phyloP scores from a whole-genome alignment of 1,284 basidiomycete genomes.

The Melampsora americana region DNA sequence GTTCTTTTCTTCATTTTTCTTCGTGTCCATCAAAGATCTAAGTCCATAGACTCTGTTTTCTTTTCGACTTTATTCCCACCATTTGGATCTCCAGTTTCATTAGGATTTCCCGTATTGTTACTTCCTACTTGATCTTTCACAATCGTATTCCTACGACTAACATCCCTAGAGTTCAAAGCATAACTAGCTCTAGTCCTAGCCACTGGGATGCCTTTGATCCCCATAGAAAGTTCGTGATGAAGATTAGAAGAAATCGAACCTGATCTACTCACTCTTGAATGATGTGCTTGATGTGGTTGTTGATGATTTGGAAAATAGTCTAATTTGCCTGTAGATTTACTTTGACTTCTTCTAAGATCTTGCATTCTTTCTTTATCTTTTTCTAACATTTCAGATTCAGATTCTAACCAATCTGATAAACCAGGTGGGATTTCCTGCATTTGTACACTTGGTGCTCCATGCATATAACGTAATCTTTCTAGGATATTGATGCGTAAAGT shows the following conservation, averaged over 20 bases:
- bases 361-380: constrained; percentile 29
- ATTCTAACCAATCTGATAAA: constrained; percentile 71
- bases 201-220: background rate
- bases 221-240: background rate
- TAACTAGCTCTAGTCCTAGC: constrained; percentile 4
- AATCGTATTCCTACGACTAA: too few species aligned
- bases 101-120: too few species aligned
- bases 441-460: constrained; percentile 90
- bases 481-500: constrained; percentile 78
- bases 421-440: constrained; percentile 97
- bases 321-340: constrained; percentile 9
- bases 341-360: constrained; percentile 3
- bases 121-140: too few species aligned
- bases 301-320: constrained; percentile 24
- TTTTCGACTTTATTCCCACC: background rate
- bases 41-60: background rate
- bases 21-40: too few species aligned
- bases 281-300: too few species aligned
- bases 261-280: too few species aligned
- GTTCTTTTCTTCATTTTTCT: too few species aligned
- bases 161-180: constrained; percentile 2
- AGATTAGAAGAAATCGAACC: background rate
- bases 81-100: background rate
- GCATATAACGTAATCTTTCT: constrained; percentile 87
- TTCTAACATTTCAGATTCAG: constrained; percentile 63